A percentile compares a stretch with the other conserved stretches of the same genome.
Conservation (phyloP, 371 early-diverging fungal species). For the Rhizopus sp. region DNA sequence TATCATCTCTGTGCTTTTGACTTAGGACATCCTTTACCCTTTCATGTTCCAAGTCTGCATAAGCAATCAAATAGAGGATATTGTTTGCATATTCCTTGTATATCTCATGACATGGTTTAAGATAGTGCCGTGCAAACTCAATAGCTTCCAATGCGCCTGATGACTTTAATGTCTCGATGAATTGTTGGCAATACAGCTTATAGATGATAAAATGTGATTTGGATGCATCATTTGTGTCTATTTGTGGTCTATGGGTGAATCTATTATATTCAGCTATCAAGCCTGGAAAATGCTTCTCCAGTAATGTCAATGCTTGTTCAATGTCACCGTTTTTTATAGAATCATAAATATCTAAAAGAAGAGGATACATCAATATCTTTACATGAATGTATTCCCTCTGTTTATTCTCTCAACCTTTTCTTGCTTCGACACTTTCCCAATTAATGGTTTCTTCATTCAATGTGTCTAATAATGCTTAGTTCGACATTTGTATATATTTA, state of each 20-base stretch:
- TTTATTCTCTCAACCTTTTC: conserved; percentile 6
- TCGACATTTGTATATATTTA: too few relatives aligned
- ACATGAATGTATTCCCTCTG: neutral
- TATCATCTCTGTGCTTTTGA: conserved; percentile 15
- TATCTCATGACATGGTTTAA: conserved; percentile 12
- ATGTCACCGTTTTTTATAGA: conserved; percentile 19
- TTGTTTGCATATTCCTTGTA: conserved; percentile 18
- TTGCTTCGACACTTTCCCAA: conserved; percentile 15
- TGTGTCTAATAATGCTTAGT: neutral
- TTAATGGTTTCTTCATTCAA: conserved; percentile 11
- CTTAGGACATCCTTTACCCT: conserved; percentile 7
- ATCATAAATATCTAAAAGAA: conserved; percentile 13
- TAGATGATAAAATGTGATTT: conserved; percentile 14
- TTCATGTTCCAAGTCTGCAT: conserved; percentile 11
- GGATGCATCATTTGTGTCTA: neutral
- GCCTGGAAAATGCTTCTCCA: conserved; percentile 15
- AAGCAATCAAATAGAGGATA: conserved; percentile 18
- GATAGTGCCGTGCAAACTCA: conserved; percentile 21
- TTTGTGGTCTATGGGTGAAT: neutral
- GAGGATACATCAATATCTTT: neutral
- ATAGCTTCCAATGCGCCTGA: conserved; percentile 20
- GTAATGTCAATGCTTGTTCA: conserved; percentile 14
- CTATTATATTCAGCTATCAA: conserved; percentile 12
- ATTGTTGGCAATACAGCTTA: conserved; percentile 27
- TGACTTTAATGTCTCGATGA: conserved; percentile 17